Evolutionary conservation across 345 rosid genomes (phyloP), one percentile per base, ranked within the genome.

Genomic region (Rhodomyrtus tomentosa): DNA sequence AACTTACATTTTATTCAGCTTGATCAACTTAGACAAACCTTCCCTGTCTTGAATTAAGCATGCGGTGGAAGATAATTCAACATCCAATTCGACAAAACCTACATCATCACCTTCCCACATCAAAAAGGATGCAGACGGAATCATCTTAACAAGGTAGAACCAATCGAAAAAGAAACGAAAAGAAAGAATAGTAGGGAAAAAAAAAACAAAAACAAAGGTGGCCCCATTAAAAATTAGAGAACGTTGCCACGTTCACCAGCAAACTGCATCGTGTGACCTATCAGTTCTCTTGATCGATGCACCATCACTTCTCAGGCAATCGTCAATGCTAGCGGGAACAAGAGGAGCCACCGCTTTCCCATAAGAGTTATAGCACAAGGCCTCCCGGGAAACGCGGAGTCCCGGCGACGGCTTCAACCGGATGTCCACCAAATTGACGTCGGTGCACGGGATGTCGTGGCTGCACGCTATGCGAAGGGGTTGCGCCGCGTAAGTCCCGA

Each of bases 391-490:
- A 83, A 92, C 89, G 80, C 87, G 29, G 81, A 72, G 83, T 53
- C 80, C 82, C 1, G 80, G 68, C 1, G 95, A 92, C 15, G 98
- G 95, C 85, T 86, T 89, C 86, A 96, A 40, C 85, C 88, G 92
- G 84, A 96, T 92, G 59, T 92, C 90, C 16, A 86, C 89, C 16
- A 96, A 89, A 81, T 95, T 93, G 27, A 96, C 96, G 54, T 91
- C 93, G 2, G 86, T 90, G 91, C 99, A 96, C 5, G 98, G 99
- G 50, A 92, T 86, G 49, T 85, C 87, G 18, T 83, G 90, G 90
- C 98, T 96, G 84, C 99, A 96, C 21, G 96, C 98, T 32, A 96
- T 88, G 86, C 84, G 93, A 62, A 96, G 83, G 2, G 99, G 98
- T 81, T 92, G 96, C 68, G 55, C 90, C 6, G 92, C 86, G 88